Evolutionary conservation across 805 yeast species (phyloP).

Genomic region (Saccharomyces jurei): DNA sequence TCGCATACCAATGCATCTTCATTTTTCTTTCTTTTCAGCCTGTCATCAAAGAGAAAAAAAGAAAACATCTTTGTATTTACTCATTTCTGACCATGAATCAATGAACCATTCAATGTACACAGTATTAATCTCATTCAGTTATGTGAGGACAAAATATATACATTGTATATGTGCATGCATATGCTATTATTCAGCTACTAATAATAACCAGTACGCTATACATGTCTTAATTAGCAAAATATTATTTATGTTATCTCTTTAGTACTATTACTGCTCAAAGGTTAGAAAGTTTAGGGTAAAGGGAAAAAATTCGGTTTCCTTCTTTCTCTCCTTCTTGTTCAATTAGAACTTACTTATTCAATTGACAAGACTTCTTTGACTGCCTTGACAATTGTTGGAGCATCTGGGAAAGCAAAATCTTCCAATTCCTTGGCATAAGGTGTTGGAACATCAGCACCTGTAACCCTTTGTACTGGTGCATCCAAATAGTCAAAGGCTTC

Average conservation of each 20-base stretch:
- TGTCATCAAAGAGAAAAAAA: not conserved
- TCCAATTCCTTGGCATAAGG: constrained; percentile 95
- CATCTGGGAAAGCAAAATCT: constrained; percentile 98
- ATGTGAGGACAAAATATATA: not conserved
- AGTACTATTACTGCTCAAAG: not conserved
- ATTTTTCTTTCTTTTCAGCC: not conserved
- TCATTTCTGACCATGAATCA: not conserved
- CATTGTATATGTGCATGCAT: not conserved
- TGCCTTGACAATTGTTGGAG: constrained; percentile 82
- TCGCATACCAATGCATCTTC: not conserved
- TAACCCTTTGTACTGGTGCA: constrained; percentile 96
- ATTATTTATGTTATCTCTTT: not conserved
- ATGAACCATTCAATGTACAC: not conserved
- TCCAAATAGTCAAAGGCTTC: constrained; percentile 97
- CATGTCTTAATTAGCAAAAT: not conserved
- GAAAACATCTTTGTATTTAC: not conserved
- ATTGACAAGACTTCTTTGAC: constrained; percentile 70
- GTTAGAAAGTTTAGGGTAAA: not conserved
- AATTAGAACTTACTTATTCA: constrained; percentile 28
- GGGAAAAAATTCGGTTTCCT: not conserved
- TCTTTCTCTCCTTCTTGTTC: not conserved
- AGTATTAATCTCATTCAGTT: not conserved
- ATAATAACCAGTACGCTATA: not conserved
- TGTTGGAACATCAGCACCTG: constrained; percentile 99
- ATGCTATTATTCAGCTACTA: not conserved